These are phyloP conservation scores for Emiliania huxleyi DNA, from an alignment of 78 protist genomes.

Conservation along the genomic window DNA sequence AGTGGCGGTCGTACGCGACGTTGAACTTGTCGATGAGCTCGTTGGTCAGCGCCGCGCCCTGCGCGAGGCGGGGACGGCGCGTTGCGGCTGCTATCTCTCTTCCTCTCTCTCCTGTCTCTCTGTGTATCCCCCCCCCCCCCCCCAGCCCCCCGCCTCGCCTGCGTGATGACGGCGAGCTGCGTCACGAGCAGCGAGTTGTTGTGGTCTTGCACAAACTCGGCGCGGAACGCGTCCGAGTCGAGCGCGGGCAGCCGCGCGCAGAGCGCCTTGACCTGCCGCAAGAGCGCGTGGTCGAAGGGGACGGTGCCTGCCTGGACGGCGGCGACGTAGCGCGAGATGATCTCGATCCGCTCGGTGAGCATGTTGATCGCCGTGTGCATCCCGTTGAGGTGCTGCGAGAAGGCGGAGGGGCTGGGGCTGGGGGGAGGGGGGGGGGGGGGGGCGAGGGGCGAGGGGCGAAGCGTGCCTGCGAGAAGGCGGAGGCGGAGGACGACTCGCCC, in stretches of 20 bases:
- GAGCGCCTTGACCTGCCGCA: slow-evolving; percentile 12
- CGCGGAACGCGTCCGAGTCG: slow-evolving; percentile 14
- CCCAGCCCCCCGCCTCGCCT: too few relatives aligned
- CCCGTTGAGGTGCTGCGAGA: slow-evolving; percentile 44
- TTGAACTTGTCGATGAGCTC: slow-evolving; percentile 66
- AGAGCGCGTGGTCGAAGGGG: neutral
- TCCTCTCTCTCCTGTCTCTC: too few relatives aligned
- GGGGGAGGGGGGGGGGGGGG: neutral
- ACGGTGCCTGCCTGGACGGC: slow-evolving; percentile 42
- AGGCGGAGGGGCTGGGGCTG: neutral
- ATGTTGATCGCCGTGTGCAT: slow-evolving; percentile 68
- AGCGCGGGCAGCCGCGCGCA: slow-evolving; percentile 71
- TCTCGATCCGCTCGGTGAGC: slow-evolving; percentile 62
- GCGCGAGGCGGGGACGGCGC: too few relatives aligned
- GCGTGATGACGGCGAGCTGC: slow-evolving; percentile 75
- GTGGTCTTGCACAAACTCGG: slow-evolving; percentile 19
- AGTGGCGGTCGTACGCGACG: slow-evolving; percentile 68
- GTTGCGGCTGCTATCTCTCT: too few relatives aligned
- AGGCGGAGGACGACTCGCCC: slow-evolving; percentile 37
- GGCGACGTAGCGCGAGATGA: slow-evolving; percentile 44
- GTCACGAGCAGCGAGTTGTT: slow-evolving; percentile 77
- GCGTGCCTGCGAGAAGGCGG: neutral
- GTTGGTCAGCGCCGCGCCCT: too few relatives aligned
- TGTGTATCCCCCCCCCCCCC: too few relatives aligned
- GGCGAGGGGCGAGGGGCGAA: too few relatives aligned